Conservation (phyloP, 2,329 filamentous ascomycete genomes). For the Cladosporium velox region DNA sequence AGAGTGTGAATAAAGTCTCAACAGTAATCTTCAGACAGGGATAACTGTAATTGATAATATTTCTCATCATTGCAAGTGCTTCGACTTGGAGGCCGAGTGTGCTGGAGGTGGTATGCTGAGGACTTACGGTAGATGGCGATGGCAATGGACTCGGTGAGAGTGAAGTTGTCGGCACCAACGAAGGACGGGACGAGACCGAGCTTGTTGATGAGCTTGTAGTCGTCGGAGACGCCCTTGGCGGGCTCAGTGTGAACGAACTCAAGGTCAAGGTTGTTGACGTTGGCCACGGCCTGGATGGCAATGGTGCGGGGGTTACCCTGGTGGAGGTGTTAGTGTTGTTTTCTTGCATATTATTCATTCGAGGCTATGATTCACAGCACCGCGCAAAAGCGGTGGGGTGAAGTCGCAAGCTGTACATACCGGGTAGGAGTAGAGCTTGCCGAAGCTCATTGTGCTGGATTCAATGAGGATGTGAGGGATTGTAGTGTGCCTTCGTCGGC, state of each 20-base stretch:
- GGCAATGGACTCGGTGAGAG: slow-evolving; percentile 85
- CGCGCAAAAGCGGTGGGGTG: slow-evolving; percentile 21
- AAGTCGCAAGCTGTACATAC: slow-evolving; percentile 54
- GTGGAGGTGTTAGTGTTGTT: neutral
- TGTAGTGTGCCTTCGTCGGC: slow-evolving; percentile 38
- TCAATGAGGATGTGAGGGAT: slow-evolving; percentile 21
- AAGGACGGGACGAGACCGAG: slow-evolving; percentile 93
- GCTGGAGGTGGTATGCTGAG: slow-evolving; percentile 18
- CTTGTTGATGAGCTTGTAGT: slow-evolving; percentile 83
- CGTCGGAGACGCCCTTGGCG: slow-evolving; percentile 64
- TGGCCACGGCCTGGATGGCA: slow-evolving; percentile 87
- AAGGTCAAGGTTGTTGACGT: slow-evolving; percentile 94
- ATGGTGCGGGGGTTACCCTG: slow-evolving; percentile 89
- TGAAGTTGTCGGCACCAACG: slow-evolving; percentile 86
- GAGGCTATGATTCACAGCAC: slow-evolving; percentile 17
- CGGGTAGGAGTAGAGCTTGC: slow-evolving; percentile 89
- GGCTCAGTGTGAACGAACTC: slow-evolving; percentile 76
- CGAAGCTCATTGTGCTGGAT: slow-evolving; percentile 67
- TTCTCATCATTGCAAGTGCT: slow-evolving; percentile 66
- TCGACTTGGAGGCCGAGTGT: neutral
- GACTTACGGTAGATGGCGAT: slow-evolving; percentile 96
- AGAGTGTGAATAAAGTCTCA: slow-evolving; percentile 85
- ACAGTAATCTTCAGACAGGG: slow-evolving; percentile 96
- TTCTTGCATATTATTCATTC: no score
- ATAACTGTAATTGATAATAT: slow-evolving; percentile 74